Base-by-base conservation (phyloP, 371 early-diverging fungal genomes). In the Circinella umbellata region DNA sequence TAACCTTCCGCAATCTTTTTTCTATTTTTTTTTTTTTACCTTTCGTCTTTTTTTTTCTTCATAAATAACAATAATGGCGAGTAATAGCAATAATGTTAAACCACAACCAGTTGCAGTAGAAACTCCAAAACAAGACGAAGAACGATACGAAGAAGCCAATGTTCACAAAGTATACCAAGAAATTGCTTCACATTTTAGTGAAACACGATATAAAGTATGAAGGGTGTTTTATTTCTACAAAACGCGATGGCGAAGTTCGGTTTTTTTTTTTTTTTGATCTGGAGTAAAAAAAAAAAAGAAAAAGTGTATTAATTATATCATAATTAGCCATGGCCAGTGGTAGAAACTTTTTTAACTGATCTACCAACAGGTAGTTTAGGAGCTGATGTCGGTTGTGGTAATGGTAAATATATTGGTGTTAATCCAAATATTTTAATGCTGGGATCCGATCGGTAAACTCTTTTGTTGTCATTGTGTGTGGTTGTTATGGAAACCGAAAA, bases 361-460 rank as follows among this genome's bases (percentile, higher is more conserved):
- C 77, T 89, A 69, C 81, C 86, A 0, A 27, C 71, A 4, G 96
- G 95, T 1, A 90, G 90, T 65, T 47, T 98, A 0, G 98, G 97
- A 14, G 95, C 92, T 9, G 99, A 98, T 82, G 90, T 98, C 8
- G 98, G 99, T 18, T 97, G 98, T 76, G 99, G 99, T 18, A 99
- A 99, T 83, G 99, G 99, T 61, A 99, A 99, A 79, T 97, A 99
- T 74, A 82, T 98, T 73, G 93, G 92, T 20, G 93, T 97, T 14
- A 95, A 95, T 72, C 83, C 80, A 8, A 84, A 89, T 42, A 70
- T 95, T 17, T 79, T 89, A 65, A 89, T 91, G 59, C 73, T 95
- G 36, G 99, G 98, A 37, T 93, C 93, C 1, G 97, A 98, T 74
- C 87, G 93, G 93, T 93, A 85, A 70, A 55, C 3, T 42, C 3